Evolutionary conservation across 169 alveolate species (phyloP).

Genomic region (Eimeria tenella): DNA sequence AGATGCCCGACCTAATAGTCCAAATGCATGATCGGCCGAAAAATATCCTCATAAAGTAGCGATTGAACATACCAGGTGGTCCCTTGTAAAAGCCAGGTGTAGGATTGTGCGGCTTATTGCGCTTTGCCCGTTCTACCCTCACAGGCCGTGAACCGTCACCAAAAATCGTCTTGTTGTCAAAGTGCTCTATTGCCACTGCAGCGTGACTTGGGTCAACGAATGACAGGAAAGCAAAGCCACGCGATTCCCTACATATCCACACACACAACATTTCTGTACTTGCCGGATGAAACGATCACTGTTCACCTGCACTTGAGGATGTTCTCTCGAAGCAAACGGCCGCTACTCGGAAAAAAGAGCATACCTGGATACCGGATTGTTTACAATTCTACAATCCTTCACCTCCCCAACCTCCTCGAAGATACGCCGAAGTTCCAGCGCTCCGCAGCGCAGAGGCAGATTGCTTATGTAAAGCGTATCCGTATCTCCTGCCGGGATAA

Average conservation of each 20-base stretch:
- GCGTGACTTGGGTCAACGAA: constrained; percentile 65
- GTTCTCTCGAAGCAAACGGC: background rate
- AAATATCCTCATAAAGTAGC: background rate
- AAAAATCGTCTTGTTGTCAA: constrained; percentile 73
- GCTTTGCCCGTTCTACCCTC: constrained; percentile 75
- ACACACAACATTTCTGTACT: background rate
- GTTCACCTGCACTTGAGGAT: background rate
- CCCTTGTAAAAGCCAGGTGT: constrained; percentile 80
- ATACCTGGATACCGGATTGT: constrained; percentile 78
- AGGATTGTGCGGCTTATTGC: constrained; percentile 80
- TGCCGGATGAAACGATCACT: background rate
- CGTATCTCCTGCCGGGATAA: constrained; percentile 40
- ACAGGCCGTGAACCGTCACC: constrained; percentile 70
- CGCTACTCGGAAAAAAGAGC: background rate
- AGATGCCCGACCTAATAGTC: too few relatives aligned
- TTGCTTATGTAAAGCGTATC: constrained; percentile 77
- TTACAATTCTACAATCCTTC: constrained; percentile 77
- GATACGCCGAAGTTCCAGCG: constrained; percentile 67
- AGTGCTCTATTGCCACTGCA: constrained; percentile 65
- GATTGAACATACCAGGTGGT: constrained; percentile 76
- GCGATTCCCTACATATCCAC: constrained; percentile 71
- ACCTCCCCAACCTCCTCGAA: constrained; percentile 79
- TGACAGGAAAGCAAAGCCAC: constrained; percentile 79
- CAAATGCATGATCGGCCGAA: background rate
- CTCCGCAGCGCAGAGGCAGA: constrained; percentile 66